phyloP scores from a whole-genome alignment of 1,139 yeast species.

The Zhuliangozyma blackwelliae region DNA sequence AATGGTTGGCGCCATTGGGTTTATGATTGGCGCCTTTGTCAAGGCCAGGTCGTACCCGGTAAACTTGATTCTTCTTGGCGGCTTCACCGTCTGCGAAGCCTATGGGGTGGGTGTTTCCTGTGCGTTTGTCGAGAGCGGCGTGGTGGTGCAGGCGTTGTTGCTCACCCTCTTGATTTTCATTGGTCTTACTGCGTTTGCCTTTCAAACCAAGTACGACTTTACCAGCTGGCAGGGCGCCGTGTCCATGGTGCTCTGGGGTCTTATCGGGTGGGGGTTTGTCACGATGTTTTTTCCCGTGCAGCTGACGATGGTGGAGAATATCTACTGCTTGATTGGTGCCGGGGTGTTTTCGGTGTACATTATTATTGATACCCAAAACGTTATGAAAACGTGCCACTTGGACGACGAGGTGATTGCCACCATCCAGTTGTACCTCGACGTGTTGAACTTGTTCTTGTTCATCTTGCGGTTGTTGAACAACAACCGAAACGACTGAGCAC shows the following conservation, averaged over 20 bases:
- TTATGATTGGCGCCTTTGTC: conserved; percentile 55
- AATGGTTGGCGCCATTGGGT: conserved; percentile 56
- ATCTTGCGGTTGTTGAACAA: conserved; percentile 65
- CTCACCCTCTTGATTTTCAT: conserved; percentile 67
- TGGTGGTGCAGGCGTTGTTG: conserved; percentile 67
- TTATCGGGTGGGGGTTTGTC: conserved; percentile 71
- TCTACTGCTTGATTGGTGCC: conserved; percentile 74
- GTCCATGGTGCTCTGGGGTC: conserved; percentile 58
- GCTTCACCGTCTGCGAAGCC: conserved; percentile 73
- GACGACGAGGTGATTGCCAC: conserved; percentile 86
- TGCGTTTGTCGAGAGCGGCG: conserved; percentile 56
- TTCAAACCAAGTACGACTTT: conserved; percentile 80
- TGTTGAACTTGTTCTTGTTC: conserved; percentile 73
- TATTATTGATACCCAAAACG: conserved; percentile 75
- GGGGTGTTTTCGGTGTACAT: conserved; percentile 68
- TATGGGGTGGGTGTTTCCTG: conserved; percentile 69
- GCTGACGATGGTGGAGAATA: conserved; percentile 13
- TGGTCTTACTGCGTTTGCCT: conserved; percentile 73
- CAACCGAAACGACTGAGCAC: conserved; percentile 2
- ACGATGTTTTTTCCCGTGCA: conserved; percentile 62
- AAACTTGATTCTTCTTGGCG: conserved; percentile 51
- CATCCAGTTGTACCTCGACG: conserved; percentile 72
- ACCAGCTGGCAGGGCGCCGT: conserved; percentile 67
- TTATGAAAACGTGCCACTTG: conserved; percentile 75
- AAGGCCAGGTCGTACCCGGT: conserved; percentile 63